A percentile compares a stretch with the other conserved stretches of the same genome.
Evolutionary conservation across 2,329 filamentous ascomycete genomes (phyloP).

Genomic region (Penicillium sp.): DNA sequence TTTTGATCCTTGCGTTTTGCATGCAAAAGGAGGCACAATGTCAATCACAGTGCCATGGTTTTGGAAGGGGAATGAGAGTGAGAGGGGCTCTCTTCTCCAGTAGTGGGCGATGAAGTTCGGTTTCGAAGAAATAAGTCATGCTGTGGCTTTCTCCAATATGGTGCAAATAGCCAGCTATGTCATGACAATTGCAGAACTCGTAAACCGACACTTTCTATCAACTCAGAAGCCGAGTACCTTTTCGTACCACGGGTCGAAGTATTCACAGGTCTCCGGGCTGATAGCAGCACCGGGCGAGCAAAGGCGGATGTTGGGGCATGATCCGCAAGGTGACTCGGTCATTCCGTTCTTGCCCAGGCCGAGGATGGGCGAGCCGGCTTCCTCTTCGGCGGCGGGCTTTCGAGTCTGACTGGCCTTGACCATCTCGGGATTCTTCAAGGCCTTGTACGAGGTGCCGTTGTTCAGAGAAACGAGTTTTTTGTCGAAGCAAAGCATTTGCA

Average conservation of each 20-base stretch:
- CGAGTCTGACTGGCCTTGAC: constrained; percentile 39
- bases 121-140: constrained; percentile 2
- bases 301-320: constrained; percentile 89
- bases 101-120: not conserved
- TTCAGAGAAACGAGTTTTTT: constrained; percentile 70
- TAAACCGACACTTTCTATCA: not conserved
- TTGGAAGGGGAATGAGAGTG: constrained; percentile 4
- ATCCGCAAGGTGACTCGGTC: constrained; percentile 86
- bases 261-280: constrained; percentile 85
- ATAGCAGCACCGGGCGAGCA: constrained; percentile 91
- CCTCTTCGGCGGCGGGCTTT: constrained; percentile 32
- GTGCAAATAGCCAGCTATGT: not conserved
- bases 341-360: constrained; percentile 67
- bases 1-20: constrained; percentile 20
- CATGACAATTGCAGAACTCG: not conserved
- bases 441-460: constrained; percentile 53
- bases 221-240: constrained; percentile 40
- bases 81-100: not conserved
- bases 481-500: constrained; percentile 88
- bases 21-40: constrained; percentile 25
- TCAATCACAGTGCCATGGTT: constrained; percentile 11
- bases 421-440: constrained; percentile 43
- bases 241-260: constrained; percentile 82
- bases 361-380: constrained; percentile 41
- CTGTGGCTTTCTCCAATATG: not conserved